phyloP scores from a whole-genome alignment of 768 basidiomycete species.

The Russula sp. region DNA sequence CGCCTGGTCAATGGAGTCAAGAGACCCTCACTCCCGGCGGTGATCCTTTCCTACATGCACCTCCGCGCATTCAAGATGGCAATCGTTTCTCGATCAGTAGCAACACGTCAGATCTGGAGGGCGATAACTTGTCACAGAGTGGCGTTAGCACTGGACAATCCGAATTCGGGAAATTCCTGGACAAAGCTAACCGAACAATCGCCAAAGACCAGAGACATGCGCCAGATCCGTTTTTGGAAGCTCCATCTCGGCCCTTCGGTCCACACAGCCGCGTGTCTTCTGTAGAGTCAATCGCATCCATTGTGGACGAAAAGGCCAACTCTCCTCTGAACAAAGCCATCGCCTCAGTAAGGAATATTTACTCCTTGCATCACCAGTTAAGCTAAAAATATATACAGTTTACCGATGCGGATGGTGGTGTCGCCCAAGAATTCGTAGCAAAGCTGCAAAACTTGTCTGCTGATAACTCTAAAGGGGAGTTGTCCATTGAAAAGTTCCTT shows the following conservation, averaged over 20 bases:
- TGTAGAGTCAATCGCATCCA: constrained; percentile 86
- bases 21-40: constrained; percentile 43
- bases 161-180: constrained; percentile 73
- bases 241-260: constrained; percentile 72
- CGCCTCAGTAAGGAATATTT: constrained; percentile 52
- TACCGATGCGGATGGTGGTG: constrained; percentile 89
- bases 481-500: constrained; percentile 89
- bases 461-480: constrained; percentile 83
- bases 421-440: constrained; percentile 82
- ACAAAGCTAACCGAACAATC: constrained; percentile 77
- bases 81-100: constrained; percentile 32
- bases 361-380: constrained; percentile 5
- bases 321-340: constrained; percentile 94
- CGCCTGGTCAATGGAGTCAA: constrained; percentile 62
- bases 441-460: constrained; percentile 71
- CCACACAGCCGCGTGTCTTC: constrained; percentile 72
- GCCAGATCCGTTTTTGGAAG: constrained; percentile 84
- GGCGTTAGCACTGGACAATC: constrained; percentile 29
- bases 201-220: constrained; percentile 69
- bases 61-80: constrained; percentile 28
- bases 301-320: constrained; percentile 84
- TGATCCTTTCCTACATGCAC: constrained; percentile 35
- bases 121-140: constrained; percentile 46
- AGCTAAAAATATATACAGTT: constrained; percentile 43
- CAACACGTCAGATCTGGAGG: constrained; percentile 50